phyloP scores from a whole-genome alignment of 495 filamentous ascomycete genomes.

The Hypoxylon perforatum region DNA sequence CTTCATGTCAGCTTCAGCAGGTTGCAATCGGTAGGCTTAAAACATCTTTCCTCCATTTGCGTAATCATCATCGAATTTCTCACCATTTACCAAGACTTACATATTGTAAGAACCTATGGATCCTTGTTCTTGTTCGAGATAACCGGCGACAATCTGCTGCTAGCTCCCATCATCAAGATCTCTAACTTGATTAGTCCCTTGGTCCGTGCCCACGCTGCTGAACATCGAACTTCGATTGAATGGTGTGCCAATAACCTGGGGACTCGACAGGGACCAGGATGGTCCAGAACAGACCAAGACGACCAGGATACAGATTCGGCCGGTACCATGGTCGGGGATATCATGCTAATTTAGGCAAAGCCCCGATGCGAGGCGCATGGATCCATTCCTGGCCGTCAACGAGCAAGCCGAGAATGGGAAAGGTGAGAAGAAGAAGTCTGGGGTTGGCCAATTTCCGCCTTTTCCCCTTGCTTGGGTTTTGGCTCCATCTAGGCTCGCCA shows the following conservation, averaged over 20 bases:
- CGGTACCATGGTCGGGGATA: conserved; percentile 26
- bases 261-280: conserved; percentile 17
- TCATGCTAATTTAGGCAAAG: conserved; percentile 25
- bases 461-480: conserved; percentile 9
- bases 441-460: conserved; percentile 33
- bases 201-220: conserved; percentile 14
- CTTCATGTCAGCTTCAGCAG: no score
- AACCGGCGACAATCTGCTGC: not conserved
- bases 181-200: conserved; percentile 23
- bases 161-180: not conserved
- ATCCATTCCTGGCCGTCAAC: conserved; percentile 16
- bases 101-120: not conserved
- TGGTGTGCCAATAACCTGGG: conserved; percentile 25
- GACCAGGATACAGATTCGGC: conserved; percentile 5
- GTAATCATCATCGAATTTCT: not conserved
- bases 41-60: no score
- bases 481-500: not conserved
- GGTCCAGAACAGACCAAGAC: no score
- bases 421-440: conserved; percentile 37
- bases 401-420: conserved; percentile 22
- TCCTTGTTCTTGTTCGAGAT: conserved; percentile 7
- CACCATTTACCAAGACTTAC: not conserved
- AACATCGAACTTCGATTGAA: conserved; percentile 14
- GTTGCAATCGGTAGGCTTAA: no score
- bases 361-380: conserved; percentile 32